Conservation (phyloP, 148 eudicot genomes). For the Agrostemma githago region DNA sequence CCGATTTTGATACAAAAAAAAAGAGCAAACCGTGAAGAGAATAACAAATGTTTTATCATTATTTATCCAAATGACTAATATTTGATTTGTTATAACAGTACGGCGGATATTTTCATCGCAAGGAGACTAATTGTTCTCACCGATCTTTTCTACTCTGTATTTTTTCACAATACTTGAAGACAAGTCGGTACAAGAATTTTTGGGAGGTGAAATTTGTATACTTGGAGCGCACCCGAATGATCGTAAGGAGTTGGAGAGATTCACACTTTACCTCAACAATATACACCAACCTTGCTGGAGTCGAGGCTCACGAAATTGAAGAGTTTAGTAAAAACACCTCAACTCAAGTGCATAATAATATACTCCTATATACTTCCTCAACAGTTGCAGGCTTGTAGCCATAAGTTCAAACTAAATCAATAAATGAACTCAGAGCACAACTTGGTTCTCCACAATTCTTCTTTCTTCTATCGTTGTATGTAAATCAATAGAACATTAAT, state of each 20-base stretch:
- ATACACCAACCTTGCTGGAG: too few species aligned
- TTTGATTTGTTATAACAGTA: too few species aligned
- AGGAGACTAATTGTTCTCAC: background rate
- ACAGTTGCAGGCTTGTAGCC: background rate
- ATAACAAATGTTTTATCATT: too few species aligned
- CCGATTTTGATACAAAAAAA: too few species aligned
- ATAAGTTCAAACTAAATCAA: background rate
- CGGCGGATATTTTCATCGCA: too few species aligned
- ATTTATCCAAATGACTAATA: too few species aligned
- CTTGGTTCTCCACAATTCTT: background rate
- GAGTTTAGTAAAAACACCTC: background rate
- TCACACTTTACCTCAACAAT: background rate
- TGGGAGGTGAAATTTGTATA: background rate
- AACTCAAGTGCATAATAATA: background rate
- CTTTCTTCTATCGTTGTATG: conserved; percentile 12
- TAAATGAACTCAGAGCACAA: background rate
- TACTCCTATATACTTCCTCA: background rate
- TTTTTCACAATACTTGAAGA: background rate
- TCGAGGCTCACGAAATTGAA: background rate
- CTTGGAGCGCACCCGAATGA: background rate
- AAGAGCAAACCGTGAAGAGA: too few species aligned
- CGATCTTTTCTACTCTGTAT: background rate
- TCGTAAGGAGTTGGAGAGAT: background rate
- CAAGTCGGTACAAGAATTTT: background rate
- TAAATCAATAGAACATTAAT: background rate